Percentiles rank a stretch among this genome's conserved stretches.
Evolutionary conservation across 2,329 filamentous ascomycete species (phyloP).

Genomic region (Penicillium sp.): DNA sequence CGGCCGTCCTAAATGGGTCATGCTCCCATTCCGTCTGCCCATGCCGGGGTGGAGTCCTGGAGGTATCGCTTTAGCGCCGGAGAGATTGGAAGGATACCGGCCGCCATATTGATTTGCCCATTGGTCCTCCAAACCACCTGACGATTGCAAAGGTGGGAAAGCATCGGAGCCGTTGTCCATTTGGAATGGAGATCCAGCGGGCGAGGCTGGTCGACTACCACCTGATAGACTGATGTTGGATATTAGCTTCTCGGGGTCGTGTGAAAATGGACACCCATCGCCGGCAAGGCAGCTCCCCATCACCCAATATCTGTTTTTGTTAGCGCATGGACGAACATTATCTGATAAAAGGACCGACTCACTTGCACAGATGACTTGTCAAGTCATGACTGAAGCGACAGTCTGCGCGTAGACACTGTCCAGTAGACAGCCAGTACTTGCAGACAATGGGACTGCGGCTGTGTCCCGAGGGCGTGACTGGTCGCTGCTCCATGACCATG

Average conservation of each 20-base stretch:
- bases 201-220: conserved; percentile 46
- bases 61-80: conserved; percentile 43
- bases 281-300: conserved; percentile 94
- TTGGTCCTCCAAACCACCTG: conserved; percentile 59
- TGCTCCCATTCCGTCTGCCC: conserved; percentile 48
- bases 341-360: conserved; percentile 47
- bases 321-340: conserved; percentile 14
- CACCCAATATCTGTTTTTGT: conserved; percentile 75
- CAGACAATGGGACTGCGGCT: conserved; percentile 86
- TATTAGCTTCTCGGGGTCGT: conserved; percentile 85
- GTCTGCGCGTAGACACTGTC: conserved; percentile 92
- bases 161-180: conserved; percentile 74
- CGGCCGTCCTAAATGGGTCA: conserved; percentile 59
- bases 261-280: conserved; percentile 92
- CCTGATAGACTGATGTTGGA: conserved; percentile 74
- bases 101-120: conserved; percentile 50
- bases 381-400: conserved; percentile 97
- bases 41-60: conserved; percentile 29
- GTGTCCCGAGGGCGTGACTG: conserved; percentile 71
- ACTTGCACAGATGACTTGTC: conserved; percentile 97
- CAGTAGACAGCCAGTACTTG: conserved; percentile 94
- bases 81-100: conserved; percentile 46
- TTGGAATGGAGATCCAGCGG: conserved; percentile 66
- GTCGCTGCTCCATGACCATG: conserved; percentile 71
- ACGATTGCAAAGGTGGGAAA: conserved; percentile 72